Conservation (phyloP, 768 basidiomycete species). For the Podaxis rugospora region DNA sequence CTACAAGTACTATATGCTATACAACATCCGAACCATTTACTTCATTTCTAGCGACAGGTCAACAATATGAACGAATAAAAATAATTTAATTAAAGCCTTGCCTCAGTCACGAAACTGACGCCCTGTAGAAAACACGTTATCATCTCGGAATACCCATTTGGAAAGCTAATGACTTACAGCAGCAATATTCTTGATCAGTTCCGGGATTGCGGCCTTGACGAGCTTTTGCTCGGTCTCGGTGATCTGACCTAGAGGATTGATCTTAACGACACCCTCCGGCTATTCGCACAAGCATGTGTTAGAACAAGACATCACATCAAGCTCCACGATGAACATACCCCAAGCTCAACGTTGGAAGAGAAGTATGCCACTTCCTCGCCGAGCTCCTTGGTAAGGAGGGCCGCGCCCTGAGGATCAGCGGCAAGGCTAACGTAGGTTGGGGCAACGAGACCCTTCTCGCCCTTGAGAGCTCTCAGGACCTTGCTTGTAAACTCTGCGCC, state of each 20-base stretch:
- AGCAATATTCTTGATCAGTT: conserved; percentile 69
- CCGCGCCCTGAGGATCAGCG: conserved; percentile 66
- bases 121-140: conserved; percentile 21
- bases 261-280: conserved; percentile 79
- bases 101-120: conserved; percentile 30
- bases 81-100: conserved; percentile 14
- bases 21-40: background rate
- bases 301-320: conserved; percentile 2
- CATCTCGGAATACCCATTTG: background rate
- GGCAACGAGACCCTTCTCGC: conserved; percentile 82
- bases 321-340: conserved; percentile 44
- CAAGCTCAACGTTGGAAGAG: conserved; percentile 84
- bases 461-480: conserved; percentile 78
- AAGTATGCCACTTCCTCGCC: conserved; percentile 80
- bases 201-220: conserved; percentile 75
- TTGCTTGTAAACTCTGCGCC: conserved; percentile 87
- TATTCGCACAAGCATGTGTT: conserved; percentile 23
- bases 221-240: conserved; percentile 71
- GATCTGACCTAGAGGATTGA: conserved; percentile 74
- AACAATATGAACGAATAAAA: background rate
- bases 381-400: conserved; percentile 75
- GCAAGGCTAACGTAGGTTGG: conserved; percentile 82
- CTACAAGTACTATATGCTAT: background rate
- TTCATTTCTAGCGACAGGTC: background rate
- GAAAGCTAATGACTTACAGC: conserved; percentile 39